Base-by-base conservation (phyloP, 495 filamentous ascomycete species). In the Aspergillus cristatus region DNA sequence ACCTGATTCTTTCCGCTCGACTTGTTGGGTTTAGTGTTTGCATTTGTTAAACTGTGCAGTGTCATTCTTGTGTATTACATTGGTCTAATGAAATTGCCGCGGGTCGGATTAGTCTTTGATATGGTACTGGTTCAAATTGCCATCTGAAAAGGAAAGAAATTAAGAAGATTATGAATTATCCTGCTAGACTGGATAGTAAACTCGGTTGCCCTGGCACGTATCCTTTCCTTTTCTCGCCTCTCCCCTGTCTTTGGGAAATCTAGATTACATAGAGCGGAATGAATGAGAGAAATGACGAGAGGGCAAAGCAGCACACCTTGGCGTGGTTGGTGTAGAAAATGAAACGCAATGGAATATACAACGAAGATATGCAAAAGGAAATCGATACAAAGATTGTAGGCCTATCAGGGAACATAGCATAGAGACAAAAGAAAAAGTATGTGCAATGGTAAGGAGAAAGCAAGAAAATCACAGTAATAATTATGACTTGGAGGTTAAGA, bases 401-500 rank as follows among this genome's bases (percentile, higher is more conserved):
- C 4, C 20, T 4, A 24, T 24, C n/a, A n/a, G n/a, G n/a, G 20
- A 24, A 24, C 4, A 24, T 24, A 24, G 28, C 18, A 38, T 36
- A 40, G 33, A 34, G 16, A 45, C 34, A 46, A 32, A 32, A 29
- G 20, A 42, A 34, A 18, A 24, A 24, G 20, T 24, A 24, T 24
- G 20, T 24, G 20, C 20, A 24, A 24, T 24, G 20, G 28, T 40
- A 37, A 33, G 37, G 50, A 44, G 54, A 41, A 51, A 40, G 14
- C 25, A 24, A 38, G 18, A 37, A 22, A 24, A 37, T 14, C 17
- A 14, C 28, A 14, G 12, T 30, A 26, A 38, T 28, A n/a, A 34
- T 55, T 38, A 62, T 17, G 52, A 29, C 46, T 57, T 63, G 6
- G 60, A 63, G 13, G 60, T 63, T 35, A 68, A 46, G 32, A 57